Base-by-base conservation (phyloP, 192 early-diverging fungal genomes). In the Coemansia sp. region DNA sequence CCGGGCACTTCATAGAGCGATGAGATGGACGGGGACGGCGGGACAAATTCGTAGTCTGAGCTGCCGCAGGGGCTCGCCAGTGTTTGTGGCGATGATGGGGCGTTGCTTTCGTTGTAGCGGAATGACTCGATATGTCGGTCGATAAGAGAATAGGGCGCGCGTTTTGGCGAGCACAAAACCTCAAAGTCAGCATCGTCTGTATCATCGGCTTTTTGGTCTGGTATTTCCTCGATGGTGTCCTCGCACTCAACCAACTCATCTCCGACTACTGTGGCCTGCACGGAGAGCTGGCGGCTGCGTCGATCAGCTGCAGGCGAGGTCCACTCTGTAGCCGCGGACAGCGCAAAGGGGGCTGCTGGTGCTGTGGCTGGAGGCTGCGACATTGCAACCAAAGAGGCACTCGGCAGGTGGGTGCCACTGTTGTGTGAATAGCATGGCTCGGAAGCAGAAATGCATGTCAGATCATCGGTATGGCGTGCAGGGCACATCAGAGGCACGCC, bases 1-100 rank as follows among this genome's bases (percentile, higher is more conserved):
- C 60, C 67, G 29, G 58, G 22, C 8, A 48, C 43, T 48, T 68
- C 76, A 36, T 72, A 73, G 9, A 79, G 42, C 44, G 70, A 79
- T 18, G 70, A 60, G 18, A 72, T 72, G 17, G 76, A 79, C 19
- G 76, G 76, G 27, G 76, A 79, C 40, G 70, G 76, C 36, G 76
- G 76, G 22, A 79, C 67, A 27, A 79, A 68, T 44, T 70, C 70
- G 53, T 65, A 79, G 54, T 79, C 76, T 9, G 44, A 53, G 59
- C 76, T 79, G 52, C 61, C 67, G 41, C 76, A 70, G 33, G 76
- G 76, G 34, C 76, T 79, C 46, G 63, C 63, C n/a, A 69, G 58
- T 1, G 71, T 72, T 2, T 38, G 67, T 14, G 76, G 63, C 24
- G 70, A 66, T 21, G 42, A 40, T 1, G 70, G 67, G 21, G 67